phyloP scores from a whole-genome alignment of 805 yeast genomes.

The Metschnikowia lunata region DNA sequence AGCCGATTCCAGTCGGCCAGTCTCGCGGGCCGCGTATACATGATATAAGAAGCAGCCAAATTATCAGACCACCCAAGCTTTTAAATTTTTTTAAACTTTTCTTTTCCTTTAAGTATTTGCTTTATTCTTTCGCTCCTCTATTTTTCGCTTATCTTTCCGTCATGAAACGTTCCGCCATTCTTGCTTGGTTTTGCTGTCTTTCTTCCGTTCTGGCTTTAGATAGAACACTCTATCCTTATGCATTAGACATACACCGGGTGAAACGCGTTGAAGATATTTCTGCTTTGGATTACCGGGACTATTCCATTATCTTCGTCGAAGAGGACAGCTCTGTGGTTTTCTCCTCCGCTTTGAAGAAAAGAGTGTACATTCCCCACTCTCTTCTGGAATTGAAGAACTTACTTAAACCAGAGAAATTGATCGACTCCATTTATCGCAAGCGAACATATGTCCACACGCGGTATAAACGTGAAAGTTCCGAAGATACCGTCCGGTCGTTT shows the following conservation, averaged over 20 bases:
- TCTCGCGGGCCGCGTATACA: no score
- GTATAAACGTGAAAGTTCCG: background rate
- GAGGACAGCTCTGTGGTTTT: conserved; percentile 8
- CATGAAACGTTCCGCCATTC: no score
- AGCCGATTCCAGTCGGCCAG: no score
- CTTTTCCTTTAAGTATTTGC: no score
- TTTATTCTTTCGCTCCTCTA: no score
- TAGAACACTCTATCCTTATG: no score
- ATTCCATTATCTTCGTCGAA: conserved; percentile 7
- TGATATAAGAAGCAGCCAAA: no score
- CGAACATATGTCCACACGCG: conserved; percentile 5
- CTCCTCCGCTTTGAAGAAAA: background rate
- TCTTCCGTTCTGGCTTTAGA: no score
- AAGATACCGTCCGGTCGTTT: conserved; percentile 1
- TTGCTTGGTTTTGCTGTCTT: no score
- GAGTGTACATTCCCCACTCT: background rate
- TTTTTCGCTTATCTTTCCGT: no score
- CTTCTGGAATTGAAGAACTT: conserved; percentile 1
- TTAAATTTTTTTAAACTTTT: no score
- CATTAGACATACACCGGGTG: conserved; percentile 1
- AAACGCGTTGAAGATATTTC: conserved; percentile 1
- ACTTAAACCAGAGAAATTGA: background rate
- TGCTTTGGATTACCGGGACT: conserved; percentile 2
- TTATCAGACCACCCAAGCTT: no score
- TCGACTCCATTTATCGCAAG: background rate